phyloP scores from a whole-genome alignment of 2,329 filamentous ascomycete species.

The Didymosphaeria variabile region DNA sequence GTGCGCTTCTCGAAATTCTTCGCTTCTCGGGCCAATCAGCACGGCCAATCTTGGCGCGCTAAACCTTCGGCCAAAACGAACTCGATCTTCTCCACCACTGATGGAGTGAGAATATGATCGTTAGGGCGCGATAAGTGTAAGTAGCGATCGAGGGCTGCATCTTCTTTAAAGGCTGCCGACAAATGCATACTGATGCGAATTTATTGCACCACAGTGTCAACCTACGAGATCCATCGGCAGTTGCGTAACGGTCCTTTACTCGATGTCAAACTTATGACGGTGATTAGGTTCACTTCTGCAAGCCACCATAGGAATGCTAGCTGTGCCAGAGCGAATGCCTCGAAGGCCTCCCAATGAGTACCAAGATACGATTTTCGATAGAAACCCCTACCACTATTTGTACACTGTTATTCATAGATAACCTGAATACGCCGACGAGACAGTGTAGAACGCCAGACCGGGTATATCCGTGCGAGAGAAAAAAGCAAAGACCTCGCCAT shows the following conservation, averaged over 20 bases:
- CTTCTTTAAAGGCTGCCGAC: no score
- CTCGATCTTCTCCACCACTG: background rate
- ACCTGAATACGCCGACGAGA: background rate
- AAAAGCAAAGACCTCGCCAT: background rate
- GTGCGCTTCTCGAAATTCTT: constrained; percentile 19
- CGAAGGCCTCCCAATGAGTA: background rate
- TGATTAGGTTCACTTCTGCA: background rate
- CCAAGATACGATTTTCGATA: background rate
- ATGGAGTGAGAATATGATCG: background rate
- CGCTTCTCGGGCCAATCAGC: constrained; percentile 16
- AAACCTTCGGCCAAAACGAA: background rate
- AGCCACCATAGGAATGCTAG: background rate
- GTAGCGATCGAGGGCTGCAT: no score
- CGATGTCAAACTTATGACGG: background rate
- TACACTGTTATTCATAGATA: background rate
- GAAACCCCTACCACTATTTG: background rate
- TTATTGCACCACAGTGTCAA: background rate
- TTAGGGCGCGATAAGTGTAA: no score
- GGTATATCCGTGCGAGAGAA: background rate
- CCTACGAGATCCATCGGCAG: background rate
- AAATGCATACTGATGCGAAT: background rate
- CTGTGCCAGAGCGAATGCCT: background rate
- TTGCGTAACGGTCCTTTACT: background rate
- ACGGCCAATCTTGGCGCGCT: background rate
- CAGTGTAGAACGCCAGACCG: background rate